Percentiles rank a stretch among this genome's conserved stretches.
Evolutionary conservation across 805 yeast species (phyloP).

Genomic region (Candida schatavii): DNA sequence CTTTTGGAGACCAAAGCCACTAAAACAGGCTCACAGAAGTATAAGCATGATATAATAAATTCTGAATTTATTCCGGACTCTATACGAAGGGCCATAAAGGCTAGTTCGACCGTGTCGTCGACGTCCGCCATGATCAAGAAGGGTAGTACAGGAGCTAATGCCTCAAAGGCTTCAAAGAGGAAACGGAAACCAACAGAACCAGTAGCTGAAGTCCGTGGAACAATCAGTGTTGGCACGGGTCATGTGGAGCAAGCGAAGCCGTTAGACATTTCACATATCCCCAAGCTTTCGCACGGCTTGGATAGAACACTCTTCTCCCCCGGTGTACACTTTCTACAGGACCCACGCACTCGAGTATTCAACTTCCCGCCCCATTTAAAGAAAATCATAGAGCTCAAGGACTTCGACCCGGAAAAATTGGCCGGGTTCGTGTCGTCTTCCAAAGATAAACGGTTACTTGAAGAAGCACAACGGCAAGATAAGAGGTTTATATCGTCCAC

Average conservation of each 20-base stretch:
- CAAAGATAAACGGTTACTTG: conserved; percentile 52
- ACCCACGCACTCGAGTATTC: conserved; percentile 70
- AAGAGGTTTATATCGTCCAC: conserved; percentile 72
- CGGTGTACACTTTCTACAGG: conserved; percentile 73
- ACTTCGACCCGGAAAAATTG: conserved; percentile 61
- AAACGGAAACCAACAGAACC: neutral
- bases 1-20: too few relatives aligned
- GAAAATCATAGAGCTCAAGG: conserved; percentile 57
- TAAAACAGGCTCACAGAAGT: neutral
- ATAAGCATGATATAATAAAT: neutral
- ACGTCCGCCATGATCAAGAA: neutral
- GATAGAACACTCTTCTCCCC: conserved; percentile 77
- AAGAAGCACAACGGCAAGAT: conserved; percentile 39
- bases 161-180: neutral
- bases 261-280: conserved; percentile 35
- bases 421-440: conserved; percentile 64
- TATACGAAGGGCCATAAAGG: neutral
- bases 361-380: conserved; percentile 65
- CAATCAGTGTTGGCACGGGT: neutral
- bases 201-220: neutral
- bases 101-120: too few relatives aligned
- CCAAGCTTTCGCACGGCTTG: conserved; percentile 62
- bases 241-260: neutral
- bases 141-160: neutral
- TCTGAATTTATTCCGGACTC: neutral